Evolutionary conservation across 179 eudicot genomes (phyloP).

Genomic region (Beta corolliflora): DNA sequence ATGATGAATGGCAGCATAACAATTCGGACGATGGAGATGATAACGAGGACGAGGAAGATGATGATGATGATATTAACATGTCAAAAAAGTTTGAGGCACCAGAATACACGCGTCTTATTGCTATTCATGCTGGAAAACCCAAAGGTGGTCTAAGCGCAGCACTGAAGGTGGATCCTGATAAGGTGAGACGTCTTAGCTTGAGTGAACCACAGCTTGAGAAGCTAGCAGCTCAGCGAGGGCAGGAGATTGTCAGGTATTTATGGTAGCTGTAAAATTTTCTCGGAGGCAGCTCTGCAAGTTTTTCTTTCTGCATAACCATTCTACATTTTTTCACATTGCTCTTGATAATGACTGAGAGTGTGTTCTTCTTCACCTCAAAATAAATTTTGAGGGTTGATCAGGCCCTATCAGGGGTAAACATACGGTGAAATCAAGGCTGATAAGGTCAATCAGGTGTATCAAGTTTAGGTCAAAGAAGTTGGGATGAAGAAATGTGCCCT

Average conservation of each 20-base stretch:
- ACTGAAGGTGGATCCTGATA: slow-evolving; percentile 66
- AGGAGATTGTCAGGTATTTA: slow-evolving; percentile 76
- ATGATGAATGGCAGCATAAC: slow-evolving; percentile 35
- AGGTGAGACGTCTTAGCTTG: slow-evolving; percentile 96
- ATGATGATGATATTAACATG: slow-evolving; percentile 39
- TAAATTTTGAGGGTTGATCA: no score
- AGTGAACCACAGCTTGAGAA: slow-evolving; percentile 89
- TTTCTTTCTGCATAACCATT: neutral
- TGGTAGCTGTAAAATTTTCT: neutral
- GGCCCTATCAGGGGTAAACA: no score
- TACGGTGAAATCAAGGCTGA: no score
- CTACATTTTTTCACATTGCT: neutral
- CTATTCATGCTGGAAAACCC: slow-evolving; percentile 96
- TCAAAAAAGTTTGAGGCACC: slow-evolving; percentile 53
- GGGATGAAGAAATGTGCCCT: no score
- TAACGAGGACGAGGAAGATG: slow-evolving; percentile 51
- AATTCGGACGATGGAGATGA: slow-evolving; percentile 49
- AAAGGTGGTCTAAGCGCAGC: slow-evolving; percentile 82
- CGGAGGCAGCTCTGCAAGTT: neutral
- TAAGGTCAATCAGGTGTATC: no score
- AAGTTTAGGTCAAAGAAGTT: no score
- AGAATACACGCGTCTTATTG: slow-evolving; percentile 75
- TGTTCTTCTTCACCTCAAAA: no score
- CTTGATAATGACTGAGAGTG: neutral
- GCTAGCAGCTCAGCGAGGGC: slow-evolving; percentile 59